Conservation (phyloP, 805 yeast species). For the Candida hungchunana region DNA sequence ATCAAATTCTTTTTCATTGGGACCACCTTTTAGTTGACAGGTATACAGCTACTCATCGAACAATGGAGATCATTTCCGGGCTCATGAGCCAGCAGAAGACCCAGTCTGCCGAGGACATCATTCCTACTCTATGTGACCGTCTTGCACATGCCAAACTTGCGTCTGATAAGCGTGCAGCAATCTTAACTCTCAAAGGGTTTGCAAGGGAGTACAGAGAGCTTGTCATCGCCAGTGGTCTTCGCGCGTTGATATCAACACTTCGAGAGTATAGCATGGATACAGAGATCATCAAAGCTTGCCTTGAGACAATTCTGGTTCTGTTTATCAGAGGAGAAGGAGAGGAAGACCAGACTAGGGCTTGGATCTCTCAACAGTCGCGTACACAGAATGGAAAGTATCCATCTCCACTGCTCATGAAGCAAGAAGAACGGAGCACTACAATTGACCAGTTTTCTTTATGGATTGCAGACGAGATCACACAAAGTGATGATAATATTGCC, state of each 20-base stretch:
- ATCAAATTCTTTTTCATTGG: too few relatives aligned
- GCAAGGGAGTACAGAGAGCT: conserved; percentile 85
- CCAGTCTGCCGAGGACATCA: conserved; percentile 74
- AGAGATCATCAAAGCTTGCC: conserved; percentile 68
- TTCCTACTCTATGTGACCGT: conserved; percentile 84
- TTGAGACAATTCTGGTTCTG: conserved; percentile 81
- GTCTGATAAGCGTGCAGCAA: conserved; percentile 87
- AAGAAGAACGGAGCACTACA: conserved; percentile 31
- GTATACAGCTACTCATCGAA: too few relatives aligned
- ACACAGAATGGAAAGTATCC: conserved; percentile 75
- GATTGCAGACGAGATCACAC: conserved; percentile 92
- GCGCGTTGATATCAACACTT: conserved; percentile 66
- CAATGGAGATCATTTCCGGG: conserved; percentile 39
- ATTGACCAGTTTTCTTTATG: conserved; percentile 87
- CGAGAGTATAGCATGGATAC: conserved; percentile 63
- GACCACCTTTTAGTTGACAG: too few relatives aligned
- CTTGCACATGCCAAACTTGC: conserved; percentile 76
- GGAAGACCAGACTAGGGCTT: conserved; percentile 60
- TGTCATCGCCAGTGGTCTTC: conserved; percentile 82
- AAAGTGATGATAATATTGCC: conserved; percentile 35
- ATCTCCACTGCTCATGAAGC: conserved; percentile 59
- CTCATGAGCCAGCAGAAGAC: conserved; percentile 43
- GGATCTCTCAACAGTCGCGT: conserved; percentile 74
- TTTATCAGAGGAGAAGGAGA: conserved; percentile 67
- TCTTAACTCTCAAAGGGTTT: conserved; percentile 82